Evolutionary conservation across 148 eudicot genomes (phyloP), one percentile per base, ranked within the genome.

Genomic region (Pharnaceum exiguum): DNA sequence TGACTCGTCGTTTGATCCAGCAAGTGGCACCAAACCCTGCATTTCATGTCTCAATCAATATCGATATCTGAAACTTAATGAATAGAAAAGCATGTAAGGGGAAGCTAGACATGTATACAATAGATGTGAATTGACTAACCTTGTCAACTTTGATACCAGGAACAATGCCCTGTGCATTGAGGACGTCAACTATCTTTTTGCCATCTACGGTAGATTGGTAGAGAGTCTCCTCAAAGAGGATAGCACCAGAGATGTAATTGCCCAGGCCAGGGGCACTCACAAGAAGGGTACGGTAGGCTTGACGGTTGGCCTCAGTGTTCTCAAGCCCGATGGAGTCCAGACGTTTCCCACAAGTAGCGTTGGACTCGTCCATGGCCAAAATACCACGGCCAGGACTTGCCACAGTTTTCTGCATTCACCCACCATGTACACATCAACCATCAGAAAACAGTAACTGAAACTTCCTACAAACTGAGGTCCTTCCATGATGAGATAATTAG

Each of bases 291-390:
- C 97, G 71, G 75, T 76, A 86, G 16, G 97, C 97, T 61, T 86
- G 95, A 40, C 97, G 82, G 79, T 89, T 89, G 19, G 90, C 95
- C 80, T 86, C 97, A 0, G 95, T 86, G 86, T 90, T 90, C 74
- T 90, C 97, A 10, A 90, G 79, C 47, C 91, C 95, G 7, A 86
- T 90, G 9, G 95, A 86, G 25, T 90, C 90, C 23, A 90, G 66
- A 51, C 95, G 82, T 69, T 90, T 90, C 52, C 95, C 97, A 66
- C 95, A 86, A 42, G 97, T 90, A 0, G 95, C 97, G 21, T 86
- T 90, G 0, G 97, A 90, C 73, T 90, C 95, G 26, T 90, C 97
- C 91, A 87, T 87, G 21, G 97, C 97, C 72, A 90, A 55, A 17
- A 90, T 90, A 47, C 97, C 97, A 9, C 85, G 84, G 24, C 97